Evolutionary conservation across 495 filamentous ascomycete genomes (phyloP).

Genomic region (Chlorociboria aeruginascens): DNA sequence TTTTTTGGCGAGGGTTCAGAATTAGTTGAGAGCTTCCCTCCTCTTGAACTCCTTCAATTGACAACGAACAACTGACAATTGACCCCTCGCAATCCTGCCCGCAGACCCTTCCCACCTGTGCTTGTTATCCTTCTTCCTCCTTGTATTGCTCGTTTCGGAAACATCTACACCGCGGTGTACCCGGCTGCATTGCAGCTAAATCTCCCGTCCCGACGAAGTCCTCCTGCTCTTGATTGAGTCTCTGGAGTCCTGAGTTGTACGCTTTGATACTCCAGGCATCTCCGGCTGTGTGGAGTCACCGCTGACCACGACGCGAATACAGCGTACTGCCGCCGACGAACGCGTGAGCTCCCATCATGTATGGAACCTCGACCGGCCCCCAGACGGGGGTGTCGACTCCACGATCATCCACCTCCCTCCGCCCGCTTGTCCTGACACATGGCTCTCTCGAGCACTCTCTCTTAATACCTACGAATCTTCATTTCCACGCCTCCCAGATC

Average conservation of each 20-base stretch:
- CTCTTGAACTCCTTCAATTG: neutral
- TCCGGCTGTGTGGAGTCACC: neutral
- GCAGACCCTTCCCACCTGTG: neutral
- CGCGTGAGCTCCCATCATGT: constrained; percentile 46
- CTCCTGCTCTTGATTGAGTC: constrained; percentile 23
- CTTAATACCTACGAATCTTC: constrained; percentile 82
- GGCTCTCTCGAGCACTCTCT: constrained; percentile 92
- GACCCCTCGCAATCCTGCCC: neutral
- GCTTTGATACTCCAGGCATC: neutral
- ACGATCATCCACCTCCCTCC: constrained; percentile 73
- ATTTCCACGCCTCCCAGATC: constrained; percentile 89
- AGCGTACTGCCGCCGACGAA: neutral
- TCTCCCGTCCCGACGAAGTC: neutral
- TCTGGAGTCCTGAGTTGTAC: constrained; percentile 9
- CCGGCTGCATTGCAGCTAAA: constrained; percentile 14
- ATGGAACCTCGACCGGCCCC: constrained; percentile 69
- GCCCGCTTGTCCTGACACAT: constrained; percentile 79
- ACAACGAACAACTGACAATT: neutral
- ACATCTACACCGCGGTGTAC: constrained; percentile 2
- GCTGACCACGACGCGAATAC: neutral
- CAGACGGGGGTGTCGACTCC: constrained; percentile 95
- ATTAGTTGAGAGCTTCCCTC: neutral
- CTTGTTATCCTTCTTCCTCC: neutral
- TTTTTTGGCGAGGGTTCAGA: constrained; percentile 2
- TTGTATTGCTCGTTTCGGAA: constrained; percentile 1